Evolutionary conservation across 2,329 filamentous ascomycete genomes (phyloP).

Genomic region (Neoarthrinium moseri): DNA sequence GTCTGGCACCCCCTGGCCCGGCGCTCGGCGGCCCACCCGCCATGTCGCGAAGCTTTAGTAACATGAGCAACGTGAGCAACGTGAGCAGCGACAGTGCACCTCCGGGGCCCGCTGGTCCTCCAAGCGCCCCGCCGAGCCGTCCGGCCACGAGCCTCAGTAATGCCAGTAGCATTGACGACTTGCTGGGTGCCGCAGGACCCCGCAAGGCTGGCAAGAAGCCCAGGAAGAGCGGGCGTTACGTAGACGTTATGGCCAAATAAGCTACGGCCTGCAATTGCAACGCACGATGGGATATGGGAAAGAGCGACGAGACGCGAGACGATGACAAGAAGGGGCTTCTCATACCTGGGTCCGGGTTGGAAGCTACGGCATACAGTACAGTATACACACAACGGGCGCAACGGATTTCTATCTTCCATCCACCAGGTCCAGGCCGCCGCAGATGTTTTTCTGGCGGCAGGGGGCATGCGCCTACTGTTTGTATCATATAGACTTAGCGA

Average conservation of each 20-base stretch:
- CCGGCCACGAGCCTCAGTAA: slow-evolving; percentile 83
- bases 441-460: too few relatives aligned
- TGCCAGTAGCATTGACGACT: slow-evolving; percentile 91
- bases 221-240: slow-evolving; percentile 84
- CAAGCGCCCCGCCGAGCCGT: slow-evolving; percentile 59
- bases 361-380: too few relatives aligned
- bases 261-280: too few relatives aligned
- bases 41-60: slow-evolving; percentile 49
- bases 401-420: too few relatives aligned
- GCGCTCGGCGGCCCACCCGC: slow-evolving; percentile 29
- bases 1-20: slow-evolving; percentile 26
- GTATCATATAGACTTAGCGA: too few relatives aligned
- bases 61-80: slow-evolving; percentile 36
- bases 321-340: too few relatives aligned
- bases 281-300: too few relatives aligned
- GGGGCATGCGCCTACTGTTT: too few relatives aligned
- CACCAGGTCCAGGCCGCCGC: too few relatives aligned
- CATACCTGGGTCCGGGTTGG: too few relatives aligned
- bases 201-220: slow-evolving; percentile 68
- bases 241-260: slow-evolving; percentile 89
- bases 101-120: slow-evolving; percentile 27
- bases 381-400: too few relatives aligned
- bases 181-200: slow-evolving; percentile 72
- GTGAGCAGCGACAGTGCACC: slow-evolving; percentile 5
- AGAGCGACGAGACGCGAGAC: too few relatives aligned